Percentiles rank a stretch among this genome's conserved stretches.
Evolutionary conservation across 331 rosid genomes (phyloP).

Genomic region (Erythrophleum ivorense): DNA sequence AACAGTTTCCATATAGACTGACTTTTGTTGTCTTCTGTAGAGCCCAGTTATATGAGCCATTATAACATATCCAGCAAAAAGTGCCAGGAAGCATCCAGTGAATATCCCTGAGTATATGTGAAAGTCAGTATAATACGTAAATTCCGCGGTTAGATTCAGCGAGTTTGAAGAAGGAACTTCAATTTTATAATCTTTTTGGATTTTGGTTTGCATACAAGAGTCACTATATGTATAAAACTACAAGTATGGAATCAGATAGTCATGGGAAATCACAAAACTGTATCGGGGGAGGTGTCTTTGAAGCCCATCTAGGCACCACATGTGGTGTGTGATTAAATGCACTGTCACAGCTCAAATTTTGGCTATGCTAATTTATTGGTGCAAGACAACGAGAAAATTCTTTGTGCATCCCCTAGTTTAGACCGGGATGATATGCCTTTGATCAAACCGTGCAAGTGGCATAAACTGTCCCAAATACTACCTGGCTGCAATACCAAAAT

Average conservation of each 20-base stretch:
- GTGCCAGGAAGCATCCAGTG: conserved; percentile 79
- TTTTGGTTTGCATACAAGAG: conserved; percentile 17
- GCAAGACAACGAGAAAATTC: neutral
- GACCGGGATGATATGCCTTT: neutral
- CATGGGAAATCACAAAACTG: conserved; percentile 20
- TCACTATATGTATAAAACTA: neutral
- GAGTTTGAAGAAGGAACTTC: neutral
- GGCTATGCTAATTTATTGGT: neutral
- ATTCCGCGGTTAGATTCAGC: neutral
- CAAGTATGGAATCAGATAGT: conserved; percentile 17
- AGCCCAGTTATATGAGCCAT: conserved; percentile 89
- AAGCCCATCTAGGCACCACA: conserved; percentile 35
- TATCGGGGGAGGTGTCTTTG: conserved; percentile 37
- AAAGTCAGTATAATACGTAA: conserved; percentile 1
- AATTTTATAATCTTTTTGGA: neutral
- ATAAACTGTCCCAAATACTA: neutral
- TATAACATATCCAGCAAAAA: conserved; percentile 78
- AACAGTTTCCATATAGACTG: conserved; percentile 92
- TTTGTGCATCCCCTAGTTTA: neutral
- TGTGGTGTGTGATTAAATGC: neutral
- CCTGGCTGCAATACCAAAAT: neutral
- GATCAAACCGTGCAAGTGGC: neutral
- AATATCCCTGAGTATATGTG: conserved; percentile 68
- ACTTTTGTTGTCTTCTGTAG: conserved; percentile 59
- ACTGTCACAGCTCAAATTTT: neutral